Percentiles rank a stretch among this genome's conserved stretches.
Evolutionary conservation across 495 filamentous ascomycete species (phyloP).

Genomic region (Hyaloscypha variabilis): DNA sequence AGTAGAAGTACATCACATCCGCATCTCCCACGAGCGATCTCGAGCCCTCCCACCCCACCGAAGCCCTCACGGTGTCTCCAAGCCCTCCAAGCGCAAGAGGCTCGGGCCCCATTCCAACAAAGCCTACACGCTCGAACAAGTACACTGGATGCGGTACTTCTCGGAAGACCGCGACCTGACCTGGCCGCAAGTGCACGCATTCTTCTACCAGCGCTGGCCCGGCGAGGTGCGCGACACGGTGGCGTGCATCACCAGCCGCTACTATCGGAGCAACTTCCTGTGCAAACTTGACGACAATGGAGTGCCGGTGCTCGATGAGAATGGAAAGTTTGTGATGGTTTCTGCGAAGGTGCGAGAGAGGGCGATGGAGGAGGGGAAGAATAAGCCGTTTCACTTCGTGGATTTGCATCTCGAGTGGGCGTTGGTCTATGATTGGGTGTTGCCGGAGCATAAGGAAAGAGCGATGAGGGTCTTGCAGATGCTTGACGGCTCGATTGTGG

Average conservation of each 20-base stretch:
- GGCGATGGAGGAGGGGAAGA: constrained; percentile 11
- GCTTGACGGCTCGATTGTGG: not conserved
- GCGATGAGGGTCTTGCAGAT: constrained; percentile 13
- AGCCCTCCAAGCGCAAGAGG: not conserved
- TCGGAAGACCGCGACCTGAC: constrained; percentile 9
- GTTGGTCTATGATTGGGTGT: constrained; percentile 19
- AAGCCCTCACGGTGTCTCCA: not conserved
- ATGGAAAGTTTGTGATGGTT: constrained; percentile 13
- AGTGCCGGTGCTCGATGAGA: not conserved
- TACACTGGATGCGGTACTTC: constrained; percentile 25
- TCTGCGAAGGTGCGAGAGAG: constrained; percentile 10
- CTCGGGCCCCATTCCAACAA: constrained; percentile 23
- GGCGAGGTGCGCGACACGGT: not conserved
- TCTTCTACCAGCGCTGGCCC: not conserved
- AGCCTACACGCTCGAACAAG: constrained; percentile 19
- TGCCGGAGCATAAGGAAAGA: constrained; percentile 16
- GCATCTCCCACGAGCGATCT: not conserved
- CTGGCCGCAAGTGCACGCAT: not conserved
- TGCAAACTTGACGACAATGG: constrained; percentile 5
- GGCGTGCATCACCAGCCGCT: constrained; percentile 17
- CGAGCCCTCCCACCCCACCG: not conserved
- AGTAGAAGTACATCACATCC: not conserved
- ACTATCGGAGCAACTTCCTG: constrained; percentile 22
- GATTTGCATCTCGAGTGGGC: constrained; percentile 20
- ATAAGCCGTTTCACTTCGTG: constrained; percentile 18